Percentiles rank a stretch among this genome's conserved stretches.
phyloP scores from a whole-genome alignment of 495 filamentous ascomycete species.

The Neurospora pannonica region DNA sequence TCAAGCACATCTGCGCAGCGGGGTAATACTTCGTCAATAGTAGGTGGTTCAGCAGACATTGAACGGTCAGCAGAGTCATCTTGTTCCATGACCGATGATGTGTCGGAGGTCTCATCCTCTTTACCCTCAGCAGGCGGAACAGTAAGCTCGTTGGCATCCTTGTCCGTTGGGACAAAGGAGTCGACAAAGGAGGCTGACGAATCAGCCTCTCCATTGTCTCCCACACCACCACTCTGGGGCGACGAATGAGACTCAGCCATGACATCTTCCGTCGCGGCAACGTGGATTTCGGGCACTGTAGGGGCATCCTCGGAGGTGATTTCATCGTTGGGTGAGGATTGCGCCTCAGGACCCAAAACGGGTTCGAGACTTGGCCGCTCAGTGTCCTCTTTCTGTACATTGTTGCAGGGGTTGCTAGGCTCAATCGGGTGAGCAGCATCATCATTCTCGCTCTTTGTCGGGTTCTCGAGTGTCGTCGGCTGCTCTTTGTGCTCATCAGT shows the following conservation, averaged over 20 bases:
- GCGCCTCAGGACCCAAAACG: not conserved
- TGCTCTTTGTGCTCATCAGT: not conserved
- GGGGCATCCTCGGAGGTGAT: not conserved
- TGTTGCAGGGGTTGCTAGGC: not conserved
- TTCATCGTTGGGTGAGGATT: not conserved
- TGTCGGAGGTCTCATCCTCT: not conserved
- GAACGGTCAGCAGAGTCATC: not conserved
- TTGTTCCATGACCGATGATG: not conserved
- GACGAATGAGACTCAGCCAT: not conserved
- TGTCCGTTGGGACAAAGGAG: not conserved
- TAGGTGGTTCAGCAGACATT: not conserved
- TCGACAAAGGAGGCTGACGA: not conserved
- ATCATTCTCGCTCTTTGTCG: not conserved
- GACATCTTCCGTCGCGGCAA: not conserved
- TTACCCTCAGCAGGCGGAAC: not conserved
- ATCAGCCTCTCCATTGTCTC: not conserved
- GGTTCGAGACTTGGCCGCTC: not conserved
- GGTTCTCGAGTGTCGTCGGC: not conserved
- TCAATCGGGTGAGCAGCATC: not conserved
- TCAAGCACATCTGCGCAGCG: not conserved
- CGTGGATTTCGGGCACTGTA: not conserved
- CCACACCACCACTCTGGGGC: not conserved
- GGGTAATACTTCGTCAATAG: not conserved
- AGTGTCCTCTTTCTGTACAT: not conserved
- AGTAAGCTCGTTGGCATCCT: not conserved